A percentile compares a stretch with the other conserved stretches of the same genome.
Evolutionary conservation across 2,329 filamentous ascomycete species (phyloP).

Genomic region (Geosmithia putterillii): DNA sequence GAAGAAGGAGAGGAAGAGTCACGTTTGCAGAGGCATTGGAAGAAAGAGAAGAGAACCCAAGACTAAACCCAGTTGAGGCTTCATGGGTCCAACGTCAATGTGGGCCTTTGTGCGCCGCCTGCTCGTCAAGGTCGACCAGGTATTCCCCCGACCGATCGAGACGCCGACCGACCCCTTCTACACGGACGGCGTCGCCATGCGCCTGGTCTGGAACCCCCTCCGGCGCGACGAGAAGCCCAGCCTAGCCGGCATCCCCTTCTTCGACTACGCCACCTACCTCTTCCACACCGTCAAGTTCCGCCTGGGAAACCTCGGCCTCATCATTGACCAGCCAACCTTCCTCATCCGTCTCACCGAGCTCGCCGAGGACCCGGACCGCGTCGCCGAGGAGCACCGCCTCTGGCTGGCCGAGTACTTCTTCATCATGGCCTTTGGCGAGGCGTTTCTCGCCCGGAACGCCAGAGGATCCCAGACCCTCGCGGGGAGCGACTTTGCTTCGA

Average conservation of each 20-base stretch:
- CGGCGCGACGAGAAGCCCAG: neutral
- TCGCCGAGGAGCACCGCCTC: constrained; percentile 1
- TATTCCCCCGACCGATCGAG: neutral
- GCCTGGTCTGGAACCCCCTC: neutral
- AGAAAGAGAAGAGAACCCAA: neutral
- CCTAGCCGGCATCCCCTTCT: neutral
- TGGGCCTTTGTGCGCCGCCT: constrained; percentile 2
- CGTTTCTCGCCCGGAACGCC: constrained; percentile 11
- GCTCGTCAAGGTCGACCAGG: neutral
- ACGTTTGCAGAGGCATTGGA: too few species aligned
- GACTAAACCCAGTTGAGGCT: neutral
- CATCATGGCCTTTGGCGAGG: constrained; percentile 18
- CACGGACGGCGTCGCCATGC: constrained; percentile 2
- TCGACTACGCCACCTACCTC: constrained; percentile 3
- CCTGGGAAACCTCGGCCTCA: constrained; percentile 1
- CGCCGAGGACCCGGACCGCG: neutral
- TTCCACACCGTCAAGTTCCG: constrained; percentile 4
- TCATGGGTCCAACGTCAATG: constrained; percentile 2
- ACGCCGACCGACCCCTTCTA: constrained; percentile 3
- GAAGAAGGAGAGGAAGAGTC: too few species aligned
- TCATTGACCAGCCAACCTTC: constrained; percentile 2
- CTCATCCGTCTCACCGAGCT: neutral
- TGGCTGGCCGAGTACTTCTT: constrained; percentile 20
- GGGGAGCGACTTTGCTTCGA: constrained; percentile 22
- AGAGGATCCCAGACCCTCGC: constrained; percentile 14